Evolutionary conservation across 148 eudicot genomes (phyloP).

Genomic region (Nepenthes gracilis): DNA sequence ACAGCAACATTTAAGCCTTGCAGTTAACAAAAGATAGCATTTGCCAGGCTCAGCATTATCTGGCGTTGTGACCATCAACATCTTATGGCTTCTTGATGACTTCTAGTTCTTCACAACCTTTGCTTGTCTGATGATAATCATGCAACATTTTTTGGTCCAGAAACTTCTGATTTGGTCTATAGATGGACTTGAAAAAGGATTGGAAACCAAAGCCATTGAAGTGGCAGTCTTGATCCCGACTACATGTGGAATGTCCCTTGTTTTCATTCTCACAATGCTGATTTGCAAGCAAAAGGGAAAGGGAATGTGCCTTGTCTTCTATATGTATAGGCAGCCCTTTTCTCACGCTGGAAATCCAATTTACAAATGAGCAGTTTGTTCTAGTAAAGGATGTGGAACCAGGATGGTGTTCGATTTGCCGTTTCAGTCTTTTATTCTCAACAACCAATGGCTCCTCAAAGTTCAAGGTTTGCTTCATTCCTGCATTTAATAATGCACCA

Average conservation of each 20-base stretch:
- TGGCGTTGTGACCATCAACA: background rate
- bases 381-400: constrained; percentile 14
- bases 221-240: constrained; percentile 6
- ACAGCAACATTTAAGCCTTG: constrained; percentile 6
- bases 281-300: constrained; percentile 16
- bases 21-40: constrained; percentile 3
- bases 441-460: constrained; percentile 14
- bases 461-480: constrained; percentile 16
- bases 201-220: constrained; percentile 31
- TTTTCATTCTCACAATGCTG: constrained; percentile 5
- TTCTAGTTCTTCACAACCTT: constrained; percentile 14
- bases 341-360: constrained; percentile 70
- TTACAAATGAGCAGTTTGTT: constrained; percentile 48
- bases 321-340: constrained; percentile 25
- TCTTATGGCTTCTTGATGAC: constrained; percentile 2
- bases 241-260: constrained; percentile 5
- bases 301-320: constrained; percentile 19
- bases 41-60: constrained; percentile 6
- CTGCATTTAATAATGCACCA: constrained; percentile 18
- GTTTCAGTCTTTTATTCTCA: constrained; percentile 34
- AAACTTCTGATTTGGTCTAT: constrained; percentile 14
- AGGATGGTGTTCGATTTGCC: constrained; percentile 14
- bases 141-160: constrained; percentile 1
- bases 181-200: constrained; percentile 35
- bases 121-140: background rate